Percentiles rank a stretch among this genome's conserved stretches.
These are phyloP conservation scores for Coniochaeta sp. DNA, from an alignment of 2,329 filamentous ascomycete species.

Conservation along the genomic window DNA sequence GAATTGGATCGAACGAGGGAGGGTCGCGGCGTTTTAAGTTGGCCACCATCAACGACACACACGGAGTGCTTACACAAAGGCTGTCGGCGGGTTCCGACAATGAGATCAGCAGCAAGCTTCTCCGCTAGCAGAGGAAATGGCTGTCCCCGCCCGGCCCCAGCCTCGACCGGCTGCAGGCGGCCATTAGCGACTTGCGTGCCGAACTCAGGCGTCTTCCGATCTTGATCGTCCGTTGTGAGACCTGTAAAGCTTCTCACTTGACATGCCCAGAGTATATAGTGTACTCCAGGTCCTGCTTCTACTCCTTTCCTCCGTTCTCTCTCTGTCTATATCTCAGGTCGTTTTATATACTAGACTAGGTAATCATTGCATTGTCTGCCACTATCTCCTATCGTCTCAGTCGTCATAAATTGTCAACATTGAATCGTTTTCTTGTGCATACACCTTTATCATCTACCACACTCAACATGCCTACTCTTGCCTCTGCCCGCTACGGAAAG, in stretches of 20 bases:
- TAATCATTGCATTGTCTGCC: neutral
- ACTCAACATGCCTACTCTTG: slow-evolving; percentile 44
- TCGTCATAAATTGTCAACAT: neutral
- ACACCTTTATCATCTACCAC: neutral
- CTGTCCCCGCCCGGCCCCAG: neutral
- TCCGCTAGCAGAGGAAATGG: neutral
- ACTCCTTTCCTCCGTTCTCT: neutral
- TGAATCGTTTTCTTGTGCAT: neutral
- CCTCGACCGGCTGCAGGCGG: neutral
- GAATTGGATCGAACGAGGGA: neutral
- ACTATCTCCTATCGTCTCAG: neutral
- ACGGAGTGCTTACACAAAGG: neutral
- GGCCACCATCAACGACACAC: neutral
- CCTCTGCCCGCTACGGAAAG: slow-evolving; percentile 75
- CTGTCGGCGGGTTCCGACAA: slow-evolving; percentile 1
- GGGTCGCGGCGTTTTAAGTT: neutral
- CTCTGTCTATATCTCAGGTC: neutral
- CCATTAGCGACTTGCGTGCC: neutral
- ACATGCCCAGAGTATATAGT: neutral
- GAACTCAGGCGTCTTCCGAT: neutral
- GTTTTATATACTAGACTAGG: neutral
- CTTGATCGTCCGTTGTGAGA: neutral
- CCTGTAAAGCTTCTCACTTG: neutral
- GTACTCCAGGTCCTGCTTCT: neutral
- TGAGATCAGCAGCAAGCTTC: neutral